Evolutionary conservation across 768 basidiomycete species (phyloP), one percentile per base, ranked within the genome.

Genomic region (Suillus placidus): DNA sequence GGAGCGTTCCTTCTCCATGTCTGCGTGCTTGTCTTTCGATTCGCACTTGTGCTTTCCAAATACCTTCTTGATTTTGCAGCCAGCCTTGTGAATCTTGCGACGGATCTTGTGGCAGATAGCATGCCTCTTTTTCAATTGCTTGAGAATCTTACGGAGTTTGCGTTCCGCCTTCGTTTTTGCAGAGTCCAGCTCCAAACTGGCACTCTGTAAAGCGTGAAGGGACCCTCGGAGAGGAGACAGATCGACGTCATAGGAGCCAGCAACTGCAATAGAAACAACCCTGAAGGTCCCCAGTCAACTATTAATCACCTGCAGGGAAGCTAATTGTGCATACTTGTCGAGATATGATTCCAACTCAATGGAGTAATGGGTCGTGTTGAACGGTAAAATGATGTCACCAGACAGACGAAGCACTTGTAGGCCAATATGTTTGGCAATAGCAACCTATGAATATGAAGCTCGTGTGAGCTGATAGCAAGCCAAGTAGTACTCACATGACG

Each of bases 351-450:
- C 80, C 30, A 91, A 79, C 66, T 88, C 84, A 42, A 80, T 72
- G 0, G 88, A 75, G 68, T 90, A 90, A 72, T 89, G 86, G 0
- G 88, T 90, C 9, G 88, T 89, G 72, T 90, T 90, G 67, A 90
- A 74, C 1, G 89, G 89, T 26, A 90, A 78, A 23, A 90, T 72
- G 54, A 88, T 73, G 26, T 83, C 78, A 63, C 85, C 83, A 5
- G 85, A 79, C 4, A 90, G 64, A 45, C 88, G 81, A n/a, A 90
- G 72, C 6, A 81, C 73, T 68, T 84, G 78, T 38, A 90, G 73
- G 26, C 89, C 88, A 14, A 87, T 73, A 66, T 85, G 81, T 69
- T 86, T 84, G 18, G 87, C 85, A 51, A 85, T 77, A n/a, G 87
- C 86, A n/a, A 84, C 80, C 83, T 86, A 20, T 3, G n/a, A 63